phyloP scores from a whole-genome alignment of 306 rosid species.

The Hylodesmum podocarpum region DNA sequence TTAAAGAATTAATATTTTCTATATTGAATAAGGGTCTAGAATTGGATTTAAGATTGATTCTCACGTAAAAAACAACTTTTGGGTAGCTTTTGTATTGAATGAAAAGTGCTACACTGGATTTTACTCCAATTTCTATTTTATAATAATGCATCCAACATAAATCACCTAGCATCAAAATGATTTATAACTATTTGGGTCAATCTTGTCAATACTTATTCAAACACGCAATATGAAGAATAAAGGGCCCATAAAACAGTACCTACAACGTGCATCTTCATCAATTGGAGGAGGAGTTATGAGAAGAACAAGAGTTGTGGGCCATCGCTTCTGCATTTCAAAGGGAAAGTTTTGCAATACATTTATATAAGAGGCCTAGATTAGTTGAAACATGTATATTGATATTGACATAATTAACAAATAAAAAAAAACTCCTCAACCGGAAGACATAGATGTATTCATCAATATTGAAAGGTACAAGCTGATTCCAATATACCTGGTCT shows the following conservation, averaged over 20 bases:
- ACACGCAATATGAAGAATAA: neutral
- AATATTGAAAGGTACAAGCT: neutral
- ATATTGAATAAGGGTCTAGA: no score
- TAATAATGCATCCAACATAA: no score
- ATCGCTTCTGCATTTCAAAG: constrained; percentile 54
- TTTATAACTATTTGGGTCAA: no score
- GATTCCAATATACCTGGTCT: neutral
- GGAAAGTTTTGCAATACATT: constrained; percentile 1
- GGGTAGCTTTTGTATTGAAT: no score
- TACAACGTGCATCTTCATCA: constrained; percentile 70
- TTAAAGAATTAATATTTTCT: no score
- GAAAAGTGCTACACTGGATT: no score
- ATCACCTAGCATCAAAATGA: no score
- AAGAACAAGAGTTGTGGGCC: constrained; percentile 65
- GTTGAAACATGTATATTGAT: neutral
- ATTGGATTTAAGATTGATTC: no score
- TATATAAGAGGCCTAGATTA: neutral
- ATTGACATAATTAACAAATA: neutral
- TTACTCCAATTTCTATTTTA: no score
- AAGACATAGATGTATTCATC: neutral
- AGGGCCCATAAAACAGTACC: constrained; percentile 41
- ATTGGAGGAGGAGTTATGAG: constrained; percentile 90
- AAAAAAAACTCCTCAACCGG: neutral
- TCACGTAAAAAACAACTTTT: no score
- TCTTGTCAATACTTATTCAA: no score